Conservation (phyloP, 257 asterid species). For the Solanum chiquidenum region DNA sequence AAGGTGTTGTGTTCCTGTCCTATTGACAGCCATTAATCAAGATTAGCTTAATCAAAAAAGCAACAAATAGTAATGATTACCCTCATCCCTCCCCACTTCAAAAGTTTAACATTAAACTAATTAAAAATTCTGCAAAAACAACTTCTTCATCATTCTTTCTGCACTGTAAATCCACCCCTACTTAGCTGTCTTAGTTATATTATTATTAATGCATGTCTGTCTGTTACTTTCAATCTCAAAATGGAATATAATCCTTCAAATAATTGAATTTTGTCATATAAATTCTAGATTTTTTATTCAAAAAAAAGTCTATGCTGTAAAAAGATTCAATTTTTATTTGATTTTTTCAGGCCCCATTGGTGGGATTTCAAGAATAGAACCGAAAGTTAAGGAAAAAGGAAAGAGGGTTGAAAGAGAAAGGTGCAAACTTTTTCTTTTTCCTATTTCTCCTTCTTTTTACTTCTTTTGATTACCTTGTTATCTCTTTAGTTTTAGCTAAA, state of each 20-base stretch:
- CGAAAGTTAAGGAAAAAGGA: neutral
- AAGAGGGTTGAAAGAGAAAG: neutral
- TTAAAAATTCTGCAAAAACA: neutral
- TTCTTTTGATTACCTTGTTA: neutral
- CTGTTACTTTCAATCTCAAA: neutral
- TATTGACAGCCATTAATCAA: neutral
- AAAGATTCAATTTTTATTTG: neutral
- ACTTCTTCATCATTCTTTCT: conserved; percentile 10
- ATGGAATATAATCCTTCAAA: neutral
- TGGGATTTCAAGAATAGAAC: neutral
- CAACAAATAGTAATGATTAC: conserved; percentile 23
- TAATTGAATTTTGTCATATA: neutral
- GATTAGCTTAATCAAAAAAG: neutral
- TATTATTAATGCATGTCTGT: neutral
- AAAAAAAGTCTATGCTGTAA: neutral
- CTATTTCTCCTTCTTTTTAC: neutral
- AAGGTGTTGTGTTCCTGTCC: neutral
- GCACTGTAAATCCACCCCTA: conserved; percentile 8
- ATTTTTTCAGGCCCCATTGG: neutral
- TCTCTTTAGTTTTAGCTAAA: neutral
- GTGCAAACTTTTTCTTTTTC: neutral
- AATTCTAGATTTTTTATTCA: neutral
- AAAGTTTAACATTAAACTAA: neutral
- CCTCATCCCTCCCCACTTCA: conserved; percentile 25
- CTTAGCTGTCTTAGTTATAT: neutral